Evolutionary conservation across 208 protist species (phyloP).

Genomic region (Ichthyophonus hoferi): DNA sequence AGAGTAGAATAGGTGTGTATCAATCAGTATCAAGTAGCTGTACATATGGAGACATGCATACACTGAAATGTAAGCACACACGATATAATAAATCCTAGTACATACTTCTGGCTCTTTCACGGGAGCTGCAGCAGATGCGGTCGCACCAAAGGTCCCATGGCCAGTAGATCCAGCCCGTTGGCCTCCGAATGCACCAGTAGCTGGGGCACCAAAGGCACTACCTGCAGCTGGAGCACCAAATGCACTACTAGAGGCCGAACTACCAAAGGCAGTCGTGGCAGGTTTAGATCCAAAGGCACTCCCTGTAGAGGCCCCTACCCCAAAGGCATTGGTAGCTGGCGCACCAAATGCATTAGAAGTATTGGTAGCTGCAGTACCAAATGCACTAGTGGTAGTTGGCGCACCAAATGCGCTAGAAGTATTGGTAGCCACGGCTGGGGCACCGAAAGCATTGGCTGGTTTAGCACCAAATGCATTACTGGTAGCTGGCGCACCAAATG

Average conservation of each 20-base stretch:
- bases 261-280: neutral
- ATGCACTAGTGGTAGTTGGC: neutral
- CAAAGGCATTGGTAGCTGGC: neutral
- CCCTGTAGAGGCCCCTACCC: neutral
- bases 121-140: too few species aligned
- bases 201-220: neutral
- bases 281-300: neutral
- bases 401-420: conserved; percentile 1
- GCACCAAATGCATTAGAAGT: neutral
- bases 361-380: neutral
- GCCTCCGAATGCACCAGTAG: neutral
- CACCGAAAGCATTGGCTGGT: neutral
- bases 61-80: too few species aligned
- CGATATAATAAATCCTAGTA: too few species aligned
- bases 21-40: too few species aligned
- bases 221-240: neutral
- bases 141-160: neutral
- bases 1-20: too few species aligned
- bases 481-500: neutral
- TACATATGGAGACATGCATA: too few species aligned
- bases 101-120: too few species aligned
- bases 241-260: too few species aligned
- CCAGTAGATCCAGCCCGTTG: neutral
- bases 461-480: neutral
- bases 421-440: too few species aligned